Base-by-base conservation (phyloP, 768 basidiomycete genomes). In the Lyophyllum atratum region DNA sequence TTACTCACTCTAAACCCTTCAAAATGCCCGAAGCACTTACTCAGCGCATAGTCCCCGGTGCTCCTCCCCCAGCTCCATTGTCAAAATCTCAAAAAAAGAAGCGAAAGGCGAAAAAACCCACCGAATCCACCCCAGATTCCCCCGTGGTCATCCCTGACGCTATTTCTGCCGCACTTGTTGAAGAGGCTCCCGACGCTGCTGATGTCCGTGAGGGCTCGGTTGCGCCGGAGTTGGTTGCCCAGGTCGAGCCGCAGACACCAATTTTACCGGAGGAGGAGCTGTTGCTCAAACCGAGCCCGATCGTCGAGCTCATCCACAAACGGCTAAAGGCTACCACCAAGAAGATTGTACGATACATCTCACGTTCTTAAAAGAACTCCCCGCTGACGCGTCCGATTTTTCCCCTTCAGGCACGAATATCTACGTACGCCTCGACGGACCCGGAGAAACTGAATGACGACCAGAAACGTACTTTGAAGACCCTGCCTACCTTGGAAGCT, bases 371-470 rank as follows among this genome's bases (percentile, higher is more conserved):
- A 31, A 49, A 33, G 10, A 44, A 21, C 25, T 2, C 2, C 33
- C 26, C 55, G 17, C 37, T 65, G 42, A 59, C 51, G 14, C 15
- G 49, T 22, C 51, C 55, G 66, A 61, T 42, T 57, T 56, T 50
- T 58, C 52, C 33, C 46, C 56, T 49, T 19, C 51, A 95, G 95
- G 78, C 80, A 59, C 85, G 93, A 59, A 84, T 92, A 77, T 76
- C 85, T 46, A 73, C 76, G 11, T 95, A 96, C 69, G 82, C 88
- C 28, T 64, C 84, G 3, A 87, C 82, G 19, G 85, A 86, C 25
- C 70, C 80, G 3, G 85, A 86, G 53, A 88, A 89, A 65, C 82
- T 95, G 52, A 92, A 96, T 60, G 91, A 93, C 40, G 95, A 96
- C 72, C 94, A 97, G 74, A 89, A 81, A 61, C 84, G 86, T 31